Evolutionary conservation across 2,329 filamentous ascomycete species (phyloP).

Genomic region (Elsinoe batatas): DNA sequence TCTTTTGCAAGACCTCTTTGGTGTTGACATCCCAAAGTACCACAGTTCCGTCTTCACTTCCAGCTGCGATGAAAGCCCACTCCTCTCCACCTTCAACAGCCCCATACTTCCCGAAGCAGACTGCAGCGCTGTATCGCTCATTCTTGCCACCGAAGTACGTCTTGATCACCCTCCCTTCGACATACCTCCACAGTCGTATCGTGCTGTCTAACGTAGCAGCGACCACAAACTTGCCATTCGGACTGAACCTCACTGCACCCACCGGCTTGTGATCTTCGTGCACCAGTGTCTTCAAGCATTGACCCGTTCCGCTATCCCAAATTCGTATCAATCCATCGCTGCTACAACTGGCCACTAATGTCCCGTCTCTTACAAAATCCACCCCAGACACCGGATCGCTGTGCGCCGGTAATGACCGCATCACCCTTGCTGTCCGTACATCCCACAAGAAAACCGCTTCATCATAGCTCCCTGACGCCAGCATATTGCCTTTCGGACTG

Average conservation of each 20-base stretch:
- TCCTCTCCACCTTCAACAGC: conserved; percentile 21
- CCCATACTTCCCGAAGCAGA: conserved; percentile 65
- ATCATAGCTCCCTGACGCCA: conserved; percentile 91
- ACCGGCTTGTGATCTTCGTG: conserved; percentile 94
- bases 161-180: conserved; percentile 83
- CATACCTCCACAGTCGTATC: conserved; percentile 90
- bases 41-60: conserved; percentile 78
- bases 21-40: conserved; percentile 83
- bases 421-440: conserved; percentile 72
- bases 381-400: conserved; percentile 91
- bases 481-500: conserved; percentile 94
- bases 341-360: conserved; percentile 81
- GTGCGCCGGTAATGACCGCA: conserved; percentile 87
- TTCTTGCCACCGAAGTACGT: conserved; percentile 94
- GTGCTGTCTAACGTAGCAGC: conserved; percentile 87
- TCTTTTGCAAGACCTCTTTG: conserved; percentile 68
- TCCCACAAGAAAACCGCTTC: conserved; percentile 98
- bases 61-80: conserved; percentile 62
- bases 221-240: conserved; percentile 86
- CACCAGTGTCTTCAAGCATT: conserved; percentile 87
- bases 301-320: conserved; percentile 91
- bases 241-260: conserved; percentile 80
- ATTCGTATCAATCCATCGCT: conserved; percentile 87
- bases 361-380: conserved; percentile 87
- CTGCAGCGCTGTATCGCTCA: conserved; percentile 70